Percentiles rank a stretch among this genome's conserved stretches.
phyloP scores from a whole-genome alignment of 2,329 filamentous ascomycete genomes.

The Aureobasidium sp. region DNA sequence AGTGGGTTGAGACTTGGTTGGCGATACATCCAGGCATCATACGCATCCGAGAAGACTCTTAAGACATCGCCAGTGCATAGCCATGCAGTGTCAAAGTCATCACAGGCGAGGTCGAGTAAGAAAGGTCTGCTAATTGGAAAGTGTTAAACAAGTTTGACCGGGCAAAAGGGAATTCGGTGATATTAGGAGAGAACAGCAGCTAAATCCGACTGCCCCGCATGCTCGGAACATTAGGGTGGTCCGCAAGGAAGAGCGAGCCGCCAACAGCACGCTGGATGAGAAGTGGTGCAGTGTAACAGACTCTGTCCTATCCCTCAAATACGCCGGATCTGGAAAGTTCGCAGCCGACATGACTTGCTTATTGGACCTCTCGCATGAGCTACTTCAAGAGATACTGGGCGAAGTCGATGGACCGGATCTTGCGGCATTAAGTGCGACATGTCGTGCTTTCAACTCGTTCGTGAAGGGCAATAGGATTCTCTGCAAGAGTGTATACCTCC shows the following conservation, averaged over 20 bases:
- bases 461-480: conserved; percentile 53
- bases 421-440: conserved; percentile 45
- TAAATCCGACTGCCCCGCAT: conserved; percentile 9
- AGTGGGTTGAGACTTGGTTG: no score
- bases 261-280: background rate
- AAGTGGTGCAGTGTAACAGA: background rate
- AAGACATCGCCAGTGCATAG: no score
- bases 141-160: conserved; percentile 1
- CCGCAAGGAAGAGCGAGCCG: background rate
- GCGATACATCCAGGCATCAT: no score
- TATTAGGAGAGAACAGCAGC: background rate
- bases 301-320: background rate
- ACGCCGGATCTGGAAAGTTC: no score
- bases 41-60: no score
- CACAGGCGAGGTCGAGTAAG: no score
- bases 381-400: conserved; percentile 55
- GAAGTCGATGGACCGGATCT: conserved; percentile 53
- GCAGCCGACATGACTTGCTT: conserved; percentile 29
- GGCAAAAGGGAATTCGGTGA: background rate
- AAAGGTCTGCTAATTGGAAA: no score
- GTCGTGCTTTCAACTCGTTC: conserved; percentile 47
- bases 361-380: conserved; percentile 53
- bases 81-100: no score
- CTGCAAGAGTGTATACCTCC: conserved; percentile 56
- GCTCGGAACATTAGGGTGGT: conserved; percentile 6